Conservation (phyloP, 192 early-diverging fungal species). For the Phycomyces blakesleeanus region DNA sequence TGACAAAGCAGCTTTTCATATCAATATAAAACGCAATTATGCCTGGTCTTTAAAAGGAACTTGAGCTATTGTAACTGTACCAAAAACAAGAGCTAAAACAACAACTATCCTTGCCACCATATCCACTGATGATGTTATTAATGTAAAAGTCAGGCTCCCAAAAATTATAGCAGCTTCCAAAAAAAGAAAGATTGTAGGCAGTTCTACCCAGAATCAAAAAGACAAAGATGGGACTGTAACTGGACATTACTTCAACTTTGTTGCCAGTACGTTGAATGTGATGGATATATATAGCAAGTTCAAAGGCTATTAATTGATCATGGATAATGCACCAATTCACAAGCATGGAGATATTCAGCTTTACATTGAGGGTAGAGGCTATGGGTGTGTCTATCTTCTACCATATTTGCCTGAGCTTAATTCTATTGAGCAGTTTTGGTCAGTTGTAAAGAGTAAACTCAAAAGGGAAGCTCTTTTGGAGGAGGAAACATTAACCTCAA, state of each 20-base stretch:
- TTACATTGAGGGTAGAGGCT: slow-evolving; percentile 7
- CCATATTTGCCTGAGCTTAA: slow-evolving; percentile 13
- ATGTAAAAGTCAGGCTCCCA: not conserved
- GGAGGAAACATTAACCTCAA: slow-evolving; percentile 1
- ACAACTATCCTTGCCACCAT: slow-evolving; percentile 12
- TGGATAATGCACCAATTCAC: slow-evolving; percentile 28
- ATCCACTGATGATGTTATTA: slow-evolving; percentile 6
- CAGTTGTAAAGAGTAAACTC: slow-evolving; percentile 9
- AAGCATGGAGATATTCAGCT: not conserved
- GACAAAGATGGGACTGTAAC: not conserved
- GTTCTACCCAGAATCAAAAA: slow-evolving; percentile 2
- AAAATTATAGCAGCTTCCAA: not conserved
- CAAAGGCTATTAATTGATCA: slow-evolving; percentile 24
- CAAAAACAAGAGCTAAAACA: slow-evolving; percentile 3
- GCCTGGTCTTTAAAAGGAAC: slow-evolving; percentile 1
- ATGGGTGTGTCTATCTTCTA: slow-evolving; percentile 16
- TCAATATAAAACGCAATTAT: slow-evolving; percentile 10
- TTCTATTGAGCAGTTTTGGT: slow-evolving; percentile 8
- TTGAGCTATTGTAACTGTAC: slow-evolving; percentile 4
- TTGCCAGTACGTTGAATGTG: slow-evolving; percentile 1
- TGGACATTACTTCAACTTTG: slow-evolving; percentile 1
- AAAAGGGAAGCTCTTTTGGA: slow-evolving; percentile 10
- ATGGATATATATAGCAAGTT: slow-evolving; percentile 2
- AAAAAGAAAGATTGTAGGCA: not conserved
- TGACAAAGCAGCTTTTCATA: slow-evolving; percentile 22